Conservation (phyloP, 768 basidiomycete genomes). For the Butyriboletus loyo region DNA sequence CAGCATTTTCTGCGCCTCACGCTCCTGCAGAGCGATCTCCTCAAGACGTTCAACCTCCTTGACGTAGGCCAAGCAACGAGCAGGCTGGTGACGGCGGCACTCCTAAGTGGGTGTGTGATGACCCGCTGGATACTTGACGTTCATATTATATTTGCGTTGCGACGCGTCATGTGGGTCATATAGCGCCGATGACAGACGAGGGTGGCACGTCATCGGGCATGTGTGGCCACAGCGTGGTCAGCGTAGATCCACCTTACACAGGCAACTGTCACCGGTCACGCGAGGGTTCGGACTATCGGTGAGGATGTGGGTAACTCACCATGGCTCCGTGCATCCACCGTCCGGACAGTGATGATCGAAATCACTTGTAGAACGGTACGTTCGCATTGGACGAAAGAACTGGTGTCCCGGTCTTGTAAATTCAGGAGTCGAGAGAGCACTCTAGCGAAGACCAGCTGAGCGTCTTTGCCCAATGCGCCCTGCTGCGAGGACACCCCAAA, state of each 20-base stretch:
- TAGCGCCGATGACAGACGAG: slow-evolving; percentile 39
- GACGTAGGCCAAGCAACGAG: slow-evolving; percentile 44
- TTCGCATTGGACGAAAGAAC: slow-evolving; percentile 37
- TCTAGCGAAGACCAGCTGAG: slow-evolving; percentile 43
- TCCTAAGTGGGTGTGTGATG: slow-evolving; percentile 42
- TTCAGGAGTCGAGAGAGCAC: slow-evolving; percentile 46
- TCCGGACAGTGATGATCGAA: slow-evolving; percentile 56
- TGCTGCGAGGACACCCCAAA: slow-evolving; percentile 40
- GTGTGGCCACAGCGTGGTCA: slow-evolving; percentile 36
- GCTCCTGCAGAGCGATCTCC: slow-evolving; percentile 36
- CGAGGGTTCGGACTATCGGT: background rate
- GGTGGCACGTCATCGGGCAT: slow-evolving; percentile 63
- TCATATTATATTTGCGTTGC: slow-evolving; percentile 38
- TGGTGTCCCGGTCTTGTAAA: slow-evolving; percentile 33
- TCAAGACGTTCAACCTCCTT: slow-evolving; percentile 37
- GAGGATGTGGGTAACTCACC: slow-evolving; percentile 39
- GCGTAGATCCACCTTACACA: slow-evolving; percentile 2
- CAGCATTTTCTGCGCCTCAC: slow-evolving; percentile 38
- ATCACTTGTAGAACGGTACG: slow-evolving; percentile 39
- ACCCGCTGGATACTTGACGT: slow-evolving; percentile 37
- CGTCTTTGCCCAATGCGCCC: slow-evolving; percentile 30
- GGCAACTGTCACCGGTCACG: background rate
- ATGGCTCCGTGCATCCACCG: slow-evolving; percentile 58
- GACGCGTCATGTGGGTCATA: slow-evolving; percentile 25
- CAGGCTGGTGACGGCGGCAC: slow-evolving; percentile 39